Conservation (phyloP, 495 filamentous ascomycete species). For the Penicillium malachiteum region DNA sequence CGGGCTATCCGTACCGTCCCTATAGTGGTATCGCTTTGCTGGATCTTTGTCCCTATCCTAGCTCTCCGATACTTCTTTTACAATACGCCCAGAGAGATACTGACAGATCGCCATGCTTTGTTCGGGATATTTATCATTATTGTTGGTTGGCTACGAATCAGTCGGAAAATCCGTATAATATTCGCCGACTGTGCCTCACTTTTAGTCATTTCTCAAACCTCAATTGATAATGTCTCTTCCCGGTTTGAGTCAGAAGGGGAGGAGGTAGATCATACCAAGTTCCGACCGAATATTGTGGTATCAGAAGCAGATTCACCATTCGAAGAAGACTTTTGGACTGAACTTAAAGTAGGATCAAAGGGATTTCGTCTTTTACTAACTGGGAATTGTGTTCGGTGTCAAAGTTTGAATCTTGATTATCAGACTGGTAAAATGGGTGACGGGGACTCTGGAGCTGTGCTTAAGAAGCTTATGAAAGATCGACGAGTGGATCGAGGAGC, state of each 20-base stretch:
- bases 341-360: conserved; percentile 45
- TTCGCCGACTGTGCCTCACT: conserved; percentile 83
- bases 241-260: conserved; percentile 52
- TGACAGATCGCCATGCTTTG: background rate
- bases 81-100: background rate
- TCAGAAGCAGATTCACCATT: conserved; percentile 57
- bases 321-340: conserved; percentile 88
- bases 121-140: background rate
- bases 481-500: conserved; percentile 71
- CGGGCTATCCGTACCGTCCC: background rate
- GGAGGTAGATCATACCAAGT: conserved; percentile 73
- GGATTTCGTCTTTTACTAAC: conserved; percentile 55
- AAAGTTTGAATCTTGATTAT: conserved; percentile 81
- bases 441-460: conserved; percentile 62
- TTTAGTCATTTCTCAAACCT: conserved; percentile 68
- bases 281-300: conserved; percentile 83
- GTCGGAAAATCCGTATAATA: conserved; percentile 50
- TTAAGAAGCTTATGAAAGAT: conserved; percentile 78
- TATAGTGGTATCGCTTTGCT: background rate
- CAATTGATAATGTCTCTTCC: conserved; percentile 61
- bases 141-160: background rate
- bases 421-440: conserved; percentile 63
- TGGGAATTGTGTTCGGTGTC: conserved; percentile 79
- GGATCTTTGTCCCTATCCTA: background rate
- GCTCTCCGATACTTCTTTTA: background rate